Conservation (phyloP, 2,329 filamentous ascomycete genomes). For the Spiromastix sp. region DNA sequence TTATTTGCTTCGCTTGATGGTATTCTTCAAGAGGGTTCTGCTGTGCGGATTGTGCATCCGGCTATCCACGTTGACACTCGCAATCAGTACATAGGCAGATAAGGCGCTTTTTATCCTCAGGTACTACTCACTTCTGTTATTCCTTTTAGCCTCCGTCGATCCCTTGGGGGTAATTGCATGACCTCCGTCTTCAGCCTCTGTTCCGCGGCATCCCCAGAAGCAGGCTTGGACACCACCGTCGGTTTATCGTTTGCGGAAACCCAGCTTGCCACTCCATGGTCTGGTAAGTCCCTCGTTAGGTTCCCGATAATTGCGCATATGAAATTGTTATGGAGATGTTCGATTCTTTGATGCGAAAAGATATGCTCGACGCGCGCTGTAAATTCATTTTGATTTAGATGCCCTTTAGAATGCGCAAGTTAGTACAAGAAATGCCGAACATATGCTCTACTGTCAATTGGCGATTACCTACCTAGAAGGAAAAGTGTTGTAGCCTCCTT, state of each 20-base stretch:
- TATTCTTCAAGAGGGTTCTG: constrained; percentile 33
- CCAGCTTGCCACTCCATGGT: constrained; percentile 53
- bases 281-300: constrained; percentile 48
- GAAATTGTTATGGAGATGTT: constrained; percentile 53
- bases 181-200: constrained; percentile 54
- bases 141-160: constrained; percentile 48
- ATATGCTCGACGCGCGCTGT: constrained; percentile 45
- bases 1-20: constrained; percentile 37
- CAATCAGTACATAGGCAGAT: no score
- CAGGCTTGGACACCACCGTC: constrained; percentile 38
- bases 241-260: constrained; percentile 50
- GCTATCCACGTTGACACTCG: constrained; percentile 15
- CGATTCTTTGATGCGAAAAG: constrained; percentile 39
- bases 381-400: constrained; percentile 52
- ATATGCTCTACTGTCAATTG: no score
- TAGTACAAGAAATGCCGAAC: no score
- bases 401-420: no score
- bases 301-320: constrained; percentile 51
- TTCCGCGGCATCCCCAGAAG: constrained; percentile 50
- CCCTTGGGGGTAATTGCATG: constrained; percentile 51
- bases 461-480: constrained; percentile 41
- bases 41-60: constrained; percentile 23
- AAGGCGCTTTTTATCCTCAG: no score
- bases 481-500: constrained; percentile 49
- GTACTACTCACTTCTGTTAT: constrained; percentile 40